Percentiles rank a stretch among this genome's conserved stretches.
These are phyloP conservation scores for Thelephora aurantiotincta DNA, from an alignment of 768 basidiomycete genomes.

Conservation along the genomic window DNA sequence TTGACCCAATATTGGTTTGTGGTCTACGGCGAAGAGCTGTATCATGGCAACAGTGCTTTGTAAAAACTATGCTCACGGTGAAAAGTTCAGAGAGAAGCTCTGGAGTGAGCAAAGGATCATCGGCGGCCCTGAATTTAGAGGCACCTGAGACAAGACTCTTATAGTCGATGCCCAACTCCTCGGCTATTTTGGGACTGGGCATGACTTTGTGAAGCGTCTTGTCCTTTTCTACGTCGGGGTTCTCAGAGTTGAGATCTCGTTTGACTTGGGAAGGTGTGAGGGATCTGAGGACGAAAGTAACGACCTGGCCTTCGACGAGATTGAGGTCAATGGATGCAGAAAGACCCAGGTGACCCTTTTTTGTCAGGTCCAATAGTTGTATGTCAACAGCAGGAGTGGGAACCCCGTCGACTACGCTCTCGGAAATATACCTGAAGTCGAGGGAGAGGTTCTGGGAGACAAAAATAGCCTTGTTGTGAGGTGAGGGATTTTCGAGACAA, in stretches of 20 bases:
- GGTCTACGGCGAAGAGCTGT: conserved; percentile 21
- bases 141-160: conserved; percentile 32
- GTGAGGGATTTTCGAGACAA: conserved; percentile 6
- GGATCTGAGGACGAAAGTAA: conserved; percentile 72
- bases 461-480: conserved; percentile 49
- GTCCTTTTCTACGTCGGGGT: not conserved
- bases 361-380: conserved; percentile 46
- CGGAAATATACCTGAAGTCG: conserved; percentile 67
- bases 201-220: conserved; percentile 13
- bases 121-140: conserved; percentile 31
- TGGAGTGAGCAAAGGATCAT: conserved; percentile 64
- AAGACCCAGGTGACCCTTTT: conserved; percentile 62
- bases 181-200: conserved; percentile 25
- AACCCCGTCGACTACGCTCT: conserved; percentile 38
- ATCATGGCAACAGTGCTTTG: not conserved
- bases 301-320: conserved; percentile 72
- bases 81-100: conserved; percentile 44
- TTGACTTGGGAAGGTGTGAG: not conserved
- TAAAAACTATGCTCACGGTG: conserved; percentile 22
- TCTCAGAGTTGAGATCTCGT: not conserved
- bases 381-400: conserved; percentile 39
- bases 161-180: conserved; percentile 30
- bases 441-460: conserved; percentile 40
- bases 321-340: conserved; percentile 43
- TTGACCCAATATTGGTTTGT: conserved; percentile 78